Evolutionary conservation across 2,329 filamentous ascomycete genomes (phyloP), one percentile per base, ranked within the genome.

Genomic region (Hypoxylon sp.): DNA sequence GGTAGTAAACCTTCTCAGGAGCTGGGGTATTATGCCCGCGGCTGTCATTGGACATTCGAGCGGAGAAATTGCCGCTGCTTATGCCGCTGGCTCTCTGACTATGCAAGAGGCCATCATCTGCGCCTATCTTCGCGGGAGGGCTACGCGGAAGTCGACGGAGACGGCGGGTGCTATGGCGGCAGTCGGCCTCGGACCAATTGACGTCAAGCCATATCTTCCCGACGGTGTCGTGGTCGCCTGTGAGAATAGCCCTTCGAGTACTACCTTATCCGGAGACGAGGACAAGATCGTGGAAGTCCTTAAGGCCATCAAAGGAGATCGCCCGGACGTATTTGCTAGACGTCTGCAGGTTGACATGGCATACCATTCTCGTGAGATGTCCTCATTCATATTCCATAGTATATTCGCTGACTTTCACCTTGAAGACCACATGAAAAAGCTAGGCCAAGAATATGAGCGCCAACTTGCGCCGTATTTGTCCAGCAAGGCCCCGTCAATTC

Each of bases 51-150:
- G 80, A 0, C 80, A 82, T 60, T 80, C 78, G 0, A 78, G 74
- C n/a, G 80, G 80, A 11, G 80, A 82, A 65, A 80, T 81, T 51
- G 76, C 76, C 2, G 80, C 80, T 3, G 79, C 79, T 2, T 17
- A 21, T 36, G 49, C 49, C 9, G 17, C 17, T 14, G 49, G 49
- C 1, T 36, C 17, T 14, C 30, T 51, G 3, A 13, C 9, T 1
- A 32, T 32, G n/a, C 9, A n/a, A 50, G 48, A 50, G 13, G 49
- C 30, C 7, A 51, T 51, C 13, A 23, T 36, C 3, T 21, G 11
- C 49, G 49, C 49, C 0, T 51, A 36, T 32, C 34, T 36, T 4
- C 49, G 49, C 10, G 49, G 49, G 7, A 30, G 13, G n/a, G 49
- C 30, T 14, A 32, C 49, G 4, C 34, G 14, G 14, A 14, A 36